Evolutionary conservation across 805 yeast genomes (phyloP).

Genomic region (Nakazawaea wickerhamii): DNA sequence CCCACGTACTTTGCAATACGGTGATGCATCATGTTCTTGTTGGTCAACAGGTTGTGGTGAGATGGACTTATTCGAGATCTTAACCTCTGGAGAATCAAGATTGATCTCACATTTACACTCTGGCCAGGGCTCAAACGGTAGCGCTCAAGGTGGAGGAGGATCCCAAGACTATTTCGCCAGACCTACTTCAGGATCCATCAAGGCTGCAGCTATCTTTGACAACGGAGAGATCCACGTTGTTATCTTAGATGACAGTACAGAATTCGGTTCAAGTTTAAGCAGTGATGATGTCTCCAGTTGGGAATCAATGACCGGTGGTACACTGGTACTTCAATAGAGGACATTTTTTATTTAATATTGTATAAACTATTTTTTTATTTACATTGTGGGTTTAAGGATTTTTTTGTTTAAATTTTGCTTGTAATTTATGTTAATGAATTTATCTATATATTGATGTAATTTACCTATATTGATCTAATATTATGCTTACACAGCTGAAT

Average conservation of each 20-base stretch:
- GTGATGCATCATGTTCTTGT: conserved; percentile 81
- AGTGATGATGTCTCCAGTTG: conserved; percentile 54
- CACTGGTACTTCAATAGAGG: conserved; percentile 24
- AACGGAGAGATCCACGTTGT: conserved; percentile 52
- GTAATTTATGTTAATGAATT: too few relatives aligned
- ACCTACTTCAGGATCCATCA: conserved; percentile 72
- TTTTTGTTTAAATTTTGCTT: too few relatives aligned
- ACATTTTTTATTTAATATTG: too few relatives aligned
- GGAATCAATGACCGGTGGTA: conserved; percentile 48
- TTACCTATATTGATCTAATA: too few relatives aligned
- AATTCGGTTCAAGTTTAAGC: conserved; percentile 50
- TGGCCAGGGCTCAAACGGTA: conserved; percentile 64
- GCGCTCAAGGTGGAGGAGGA: conserved; percentile 76
- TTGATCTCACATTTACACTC: conserved; percentile 79
- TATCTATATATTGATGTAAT: too few relatives aligned
- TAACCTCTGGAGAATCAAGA: conserved; percentile 68
- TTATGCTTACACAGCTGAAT: too few relatives aligned
- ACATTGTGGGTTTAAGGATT: too few relatives aligned
- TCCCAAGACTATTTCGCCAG: conserved; percentile 81
- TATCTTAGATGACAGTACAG: conserved; percentile 46
- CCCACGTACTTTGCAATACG: conserved; percentile 96
- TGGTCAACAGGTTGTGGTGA: conserved; percentile 98
- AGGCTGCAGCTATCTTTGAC: conserved; percentile 86
- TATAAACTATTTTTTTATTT: too few relatives aligned
- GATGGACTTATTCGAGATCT: conserved; percentile 88